Conservation (phyloP, 352 stramenopile genomes). For the Phytophthora sp. region DNA sequence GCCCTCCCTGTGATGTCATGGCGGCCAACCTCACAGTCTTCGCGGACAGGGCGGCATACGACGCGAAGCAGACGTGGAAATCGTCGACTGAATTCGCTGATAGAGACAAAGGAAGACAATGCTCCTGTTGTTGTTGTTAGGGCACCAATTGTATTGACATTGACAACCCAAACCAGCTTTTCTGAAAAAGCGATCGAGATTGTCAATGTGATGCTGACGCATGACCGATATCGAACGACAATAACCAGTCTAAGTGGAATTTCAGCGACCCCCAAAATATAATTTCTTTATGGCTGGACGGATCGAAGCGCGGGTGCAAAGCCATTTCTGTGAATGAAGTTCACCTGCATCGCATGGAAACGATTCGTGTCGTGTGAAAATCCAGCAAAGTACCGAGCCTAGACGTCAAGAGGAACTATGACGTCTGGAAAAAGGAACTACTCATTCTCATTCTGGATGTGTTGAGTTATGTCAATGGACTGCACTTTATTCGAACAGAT, state of each 20-base stretch:
- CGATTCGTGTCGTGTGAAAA: background rate
- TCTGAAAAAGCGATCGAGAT: slow-evolving; percentile 3
- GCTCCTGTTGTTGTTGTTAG: too few relatives aligned
- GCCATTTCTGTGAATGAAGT: slow-evolving; percentile 1
- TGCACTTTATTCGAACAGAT: background rate
- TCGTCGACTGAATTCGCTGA: background rate
- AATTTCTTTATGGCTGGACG: background rate
- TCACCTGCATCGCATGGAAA: background rate
- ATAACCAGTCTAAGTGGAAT: background rate
- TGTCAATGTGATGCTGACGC: background rate
- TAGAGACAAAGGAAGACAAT: background rate
- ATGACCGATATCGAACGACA: background rate
- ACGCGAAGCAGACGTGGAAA: too few relatives aligned
- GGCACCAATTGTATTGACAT: too few relatives aligned
- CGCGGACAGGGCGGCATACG: too few relatives aligned
- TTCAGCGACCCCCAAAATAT: background rate
- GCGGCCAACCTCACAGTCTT: too few relatives aligned
- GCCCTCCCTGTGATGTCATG: too few relatives aligned
- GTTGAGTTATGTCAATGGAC: background rate
- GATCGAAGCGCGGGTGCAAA: background rate
- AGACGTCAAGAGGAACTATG: background rate
- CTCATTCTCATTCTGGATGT: slow-evolving; percentile 3
- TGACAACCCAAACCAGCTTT: background rate
- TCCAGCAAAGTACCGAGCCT: background rate
- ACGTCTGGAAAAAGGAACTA: background rate